phyloP scores from a whole-genome alignment of 176 grass and related monocot species.

The Juncus inflexus region DNA sequence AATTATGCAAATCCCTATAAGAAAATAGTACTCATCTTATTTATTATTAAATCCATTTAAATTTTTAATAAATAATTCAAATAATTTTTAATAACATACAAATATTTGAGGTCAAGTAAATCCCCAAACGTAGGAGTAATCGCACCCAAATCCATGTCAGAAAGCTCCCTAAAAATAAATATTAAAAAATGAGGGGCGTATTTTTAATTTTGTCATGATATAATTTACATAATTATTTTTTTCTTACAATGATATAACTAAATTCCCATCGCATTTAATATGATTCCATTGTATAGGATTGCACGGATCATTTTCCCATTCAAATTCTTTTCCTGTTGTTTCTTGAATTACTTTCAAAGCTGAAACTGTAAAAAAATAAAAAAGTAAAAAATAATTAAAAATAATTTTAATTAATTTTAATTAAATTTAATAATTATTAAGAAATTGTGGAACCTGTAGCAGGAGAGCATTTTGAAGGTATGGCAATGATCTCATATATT shows the following conservation, averaged over 20 bases:
- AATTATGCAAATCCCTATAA: conserved; percentile 37
- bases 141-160: conserved; percentile 37
- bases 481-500: conserved; percentile 33
- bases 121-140: conserved; percentile 38
- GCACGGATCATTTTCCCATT: conserved; percentile 41
- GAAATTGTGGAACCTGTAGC: conserved; percentile 30
- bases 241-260: conserved; percentile 35
- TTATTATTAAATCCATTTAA: background rate
- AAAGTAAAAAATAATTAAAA: background rate
- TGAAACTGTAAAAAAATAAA: conserved; percentile 26
- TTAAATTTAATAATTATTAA: conserved; percentile 5
- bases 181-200: background rate
- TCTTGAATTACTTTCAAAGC: conserved; percentile 37
- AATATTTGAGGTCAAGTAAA: conserved; percentile 36
- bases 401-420: conserved; percentile 3
- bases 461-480: conserved; percentile 25
- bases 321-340: conserved; percentile 34
- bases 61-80: conserved; percentile 3
- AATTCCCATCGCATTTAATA: conserved; percentile 30
- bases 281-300: conserved; percentile 34
- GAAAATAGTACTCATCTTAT: background rate
- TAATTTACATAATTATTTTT: background rate
- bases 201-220: background rate
- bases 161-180: conserved; percentile 32
- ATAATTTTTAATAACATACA: conserved; percentile 24